A percentile compares a stretch with the other conserved stretches of the same genome.
Evolutionary conservation across 148 eudicot species (phyloP).

Genomic region (Amaranthus hypochondriacus): DNA sequence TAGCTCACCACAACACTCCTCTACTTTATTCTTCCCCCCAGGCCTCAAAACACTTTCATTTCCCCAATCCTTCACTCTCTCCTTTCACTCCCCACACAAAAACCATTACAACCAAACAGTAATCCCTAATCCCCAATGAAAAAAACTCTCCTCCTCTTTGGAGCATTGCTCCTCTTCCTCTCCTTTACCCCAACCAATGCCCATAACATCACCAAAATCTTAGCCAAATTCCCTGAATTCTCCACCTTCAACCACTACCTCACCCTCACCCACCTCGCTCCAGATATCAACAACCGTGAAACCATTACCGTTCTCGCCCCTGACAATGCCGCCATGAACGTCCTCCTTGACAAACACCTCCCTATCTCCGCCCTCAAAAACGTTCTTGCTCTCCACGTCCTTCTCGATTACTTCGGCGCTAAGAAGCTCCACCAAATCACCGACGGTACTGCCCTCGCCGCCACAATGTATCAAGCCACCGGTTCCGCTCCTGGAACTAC

Average conservation of each 20-base stretch:
- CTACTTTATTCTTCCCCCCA: constrained; percentile 11
- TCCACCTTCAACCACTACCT: constrained; percentile 96
- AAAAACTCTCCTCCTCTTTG: constrained; percentile 17
- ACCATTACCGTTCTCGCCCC: constrained; percentile 91
- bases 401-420: constrained; percentile 87
- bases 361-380: constrained; percentile 56
- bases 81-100: constrained; percentile 18
- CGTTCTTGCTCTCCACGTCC: constrained; percentile 74
- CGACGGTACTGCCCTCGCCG: constrained; percentile 78
- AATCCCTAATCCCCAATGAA: constrained; percentile 9
- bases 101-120: neutral
- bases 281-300: constrained; percentile 63
- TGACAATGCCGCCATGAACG: constrained; percentile 69
- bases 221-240: constrained; percentile 52
- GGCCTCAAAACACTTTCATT: neutral
- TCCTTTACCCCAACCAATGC: constrained; percentile 22
- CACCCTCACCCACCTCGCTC: constrained; percentile 77
- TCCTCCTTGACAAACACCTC: constrained; percentile 42
- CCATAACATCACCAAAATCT: constrained; percentile 79
- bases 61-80: neutral
- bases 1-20: neutral
- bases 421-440: constrained; percentile 90
- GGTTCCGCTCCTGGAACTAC: constrained; percentile 73
- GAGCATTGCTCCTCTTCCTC: constrained; percentile 35
- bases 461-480: constrained; percentile 94